Percentiles rank a stretch among this genome's conserved stretches.
These are phyloP conservation scores for Straminergon stramineum DNA, from an alignment of 225 moss, liverwort and hornwort genomes.

Conservation along the genomic window DNA sequence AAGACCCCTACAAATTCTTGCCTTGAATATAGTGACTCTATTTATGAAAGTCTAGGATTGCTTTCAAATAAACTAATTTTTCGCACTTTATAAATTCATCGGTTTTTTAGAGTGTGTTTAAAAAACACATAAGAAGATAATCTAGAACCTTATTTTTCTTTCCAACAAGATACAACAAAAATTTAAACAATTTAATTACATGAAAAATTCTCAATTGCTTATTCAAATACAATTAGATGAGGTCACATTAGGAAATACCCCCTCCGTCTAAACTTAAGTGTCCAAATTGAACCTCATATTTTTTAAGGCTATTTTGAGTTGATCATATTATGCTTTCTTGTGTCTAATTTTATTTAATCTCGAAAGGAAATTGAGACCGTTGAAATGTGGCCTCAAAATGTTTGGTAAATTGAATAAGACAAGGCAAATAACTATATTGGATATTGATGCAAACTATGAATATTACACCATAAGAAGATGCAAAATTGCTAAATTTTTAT, in stretches of 20 bases:
- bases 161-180: background rate
- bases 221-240: background rate
- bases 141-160: background rate
- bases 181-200: background rate
- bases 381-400: background rate
- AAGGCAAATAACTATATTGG: background rate
- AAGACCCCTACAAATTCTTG: rapidly evolving
- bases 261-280: background rate
- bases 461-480: background rate
- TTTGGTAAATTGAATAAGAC: rapidly evolving
- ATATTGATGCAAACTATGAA: background rate
- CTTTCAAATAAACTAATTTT: background rate
- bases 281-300: background rate
- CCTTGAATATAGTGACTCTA: background rate
- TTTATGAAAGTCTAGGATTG: background rate
- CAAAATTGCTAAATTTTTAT: background rate
- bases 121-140: background rate
- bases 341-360: background rate
- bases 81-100: background rate
- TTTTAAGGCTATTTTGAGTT: background rate
- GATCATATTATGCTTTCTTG: background rate
- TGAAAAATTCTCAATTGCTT: background rate
- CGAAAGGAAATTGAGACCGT: background rate
- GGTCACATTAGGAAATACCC: background rate
- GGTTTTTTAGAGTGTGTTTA: background rate